A percentile compares a stretch with the other conserved stretches of the same genome.
Evolutionary conservation across 176 grass and related monocot genomes (phyloP).

Genomic region (Musa acuminata): DNA sequence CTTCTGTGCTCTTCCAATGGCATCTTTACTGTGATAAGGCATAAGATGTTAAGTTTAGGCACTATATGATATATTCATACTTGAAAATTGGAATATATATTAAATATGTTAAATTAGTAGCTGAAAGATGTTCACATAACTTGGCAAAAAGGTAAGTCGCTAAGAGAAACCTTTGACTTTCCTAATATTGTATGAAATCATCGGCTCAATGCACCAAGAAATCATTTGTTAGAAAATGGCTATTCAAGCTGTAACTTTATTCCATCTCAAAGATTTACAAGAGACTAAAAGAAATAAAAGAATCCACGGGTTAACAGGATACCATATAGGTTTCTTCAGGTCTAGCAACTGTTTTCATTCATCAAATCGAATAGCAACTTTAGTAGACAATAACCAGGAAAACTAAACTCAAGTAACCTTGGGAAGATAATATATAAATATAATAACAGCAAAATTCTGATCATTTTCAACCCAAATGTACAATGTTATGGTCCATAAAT

Average conservation of each 20-base stretch:
- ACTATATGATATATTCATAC: background rate
- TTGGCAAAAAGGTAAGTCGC: background rate
- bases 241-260: background rate
- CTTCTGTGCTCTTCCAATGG: constrained; percentile 41
- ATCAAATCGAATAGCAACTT: background rate
- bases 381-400: background rate
- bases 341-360: background rate
- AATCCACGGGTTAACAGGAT: background rate
- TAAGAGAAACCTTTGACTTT: background rate
- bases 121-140: background rate
- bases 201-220: background rate
- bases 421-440: background rate
- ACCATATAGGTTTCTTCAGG: background rate
- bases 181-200: background rate
- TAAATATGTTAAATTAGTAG: too few relatives aligned
- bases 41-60: background rate
- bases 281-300: background rate
- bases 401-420: background rate
- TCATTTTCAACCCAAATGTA: background rate
- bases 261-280: background rate
- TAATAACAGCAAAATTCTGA: background rate
- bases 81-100: too few relatives aligned
- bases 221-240: background rate
- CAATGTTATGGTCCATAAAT: background rate
- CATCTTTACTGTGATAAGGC: constrained; percentile 29